Conservation (phyloP, 1,284 basidiomycete genomes). For the Malassezia slooffiae region DNA sequence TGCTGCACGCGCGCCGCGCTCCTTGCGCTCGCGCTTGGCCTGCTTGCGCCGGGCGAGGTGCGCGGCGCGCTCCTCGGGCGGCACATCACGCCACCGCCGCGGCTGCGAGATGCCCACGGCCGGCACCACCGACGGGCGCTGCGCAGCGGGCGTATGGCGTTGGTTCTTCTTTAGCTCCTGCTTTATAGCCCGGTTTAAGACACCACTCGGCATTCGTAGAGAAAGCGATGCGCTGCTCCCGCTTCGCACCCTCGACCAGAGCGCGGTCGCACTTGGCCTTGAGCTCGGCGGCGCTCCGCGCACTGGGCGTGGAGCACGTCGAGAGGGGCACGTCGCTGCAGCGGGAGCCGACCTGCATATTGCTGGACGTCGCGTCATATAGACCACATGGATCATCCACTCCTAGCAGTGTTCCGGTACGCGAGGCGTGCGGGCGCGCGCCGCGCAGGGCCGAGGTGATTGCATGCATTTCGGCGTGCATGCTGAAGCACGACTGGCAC, state of each 20-base stretch:
- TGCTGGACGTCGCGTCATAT: too few relatives aligned
- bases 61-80: conserved; percentile 5
- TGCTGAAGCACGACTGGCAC: conserved; percentile 15
- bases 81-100: conserved; percentile 2
- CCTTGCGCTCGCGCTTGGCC: conserved; percentile 13
- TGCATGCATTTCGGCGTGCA: conserved; percentile 22
- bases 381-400: too few relatives aligned
- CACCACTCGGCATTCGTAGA: conserved; percentile 16
- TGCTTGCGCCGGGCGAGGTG: conserved; percentile 12
- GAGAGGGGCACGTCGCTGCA: conserved; percentile 9
- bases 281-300: neutral
- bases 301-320: neutral
- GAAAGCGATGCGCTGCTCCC: conserved; percentile 19
- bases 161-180: conserved; percentile 20
- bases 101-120: too few relatives aligned
- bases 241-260: conserved; percentile 19
- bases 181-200: conserved; percentile 22
- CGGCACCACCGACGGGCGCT: neutral
- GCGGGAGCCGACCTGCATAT: conserved; percentile 14
- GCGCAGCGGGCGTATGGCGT: conserved; percentile 6
- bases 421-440: conserved; percentile 12
- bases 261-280: conserved; percentile 15
- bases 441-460: conserved; percentile 15
- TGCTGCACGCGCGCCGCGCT: conserved; percentile 2
- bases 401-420: conserved; percentile 8